phyloP scores from a whole-genome alignment of 2,329 filamentous ascomycete species.

The Acephala macrosclerotiorum region DNA sequence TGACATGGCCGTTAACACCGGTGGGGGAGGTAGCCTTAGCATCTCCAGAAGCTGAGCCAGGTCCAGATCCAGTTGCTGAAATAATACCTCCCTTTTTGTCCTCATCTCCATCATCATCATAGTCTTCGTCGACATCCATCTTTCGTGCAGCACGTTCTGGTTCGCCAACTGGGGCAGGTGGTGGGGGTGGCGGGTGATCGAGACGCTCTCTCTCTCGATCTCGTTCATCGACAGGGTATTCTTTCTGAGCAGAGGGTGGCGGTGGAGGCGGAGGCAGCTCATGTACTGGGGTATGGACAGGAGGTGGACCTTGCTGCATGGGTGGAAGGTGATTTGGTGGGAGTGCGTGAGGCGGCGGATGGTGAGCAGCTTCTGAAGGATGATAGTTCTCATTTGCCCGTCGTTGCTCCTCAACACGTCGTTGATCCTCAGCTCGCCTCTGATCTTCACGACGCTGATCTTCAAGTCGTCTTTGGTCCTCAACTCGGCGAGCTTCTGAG shows the following conservation, averaged over 20 bases:
- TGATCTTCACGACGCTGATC: constrained; percentile 57
- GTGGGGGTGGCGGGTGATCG: constrained; percentile 47
- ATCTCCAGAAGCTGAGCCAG: constrained; percentile 51
- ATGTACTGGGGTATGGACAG: constrained; percentile 54
- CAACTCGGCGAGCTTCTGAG: constrained; percentile 69
- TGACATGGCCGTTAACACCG: constrained; percentile 43
- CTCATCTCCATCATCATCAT: constrained; percentile 93
- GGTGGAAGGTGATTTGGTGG: constrained; percentile 64
- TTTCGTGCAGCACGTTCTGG: constrained; percentile 85
- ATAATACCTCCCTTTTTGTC: constrained; percentile 69
- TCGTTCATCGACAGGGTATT: constrained; percentile 62
- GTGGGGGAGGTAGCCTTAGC: constrained; percentile 60
- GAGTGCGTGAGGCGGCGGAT: constrained; percentile 70
- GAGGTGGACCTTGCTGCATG: constrained; percentile 65
- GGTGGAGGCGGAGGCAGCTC: constrained; percentile 53
- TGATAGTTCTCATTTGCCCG: constrained; percentile 83
- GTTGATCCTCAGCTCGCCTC: constrained; percentile 60
- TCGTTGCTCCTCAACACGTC: constrained; percentile 66
- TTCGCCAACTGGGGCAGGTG: constrained; percentile 67
- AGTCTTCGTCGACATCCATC: constrained; percentile 97
- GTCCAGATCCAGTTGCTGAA: constrained; percentile 53
- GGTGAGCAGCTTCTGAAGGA: constrained; percentile 91
- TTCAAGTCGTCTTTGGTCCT: constrained; percentile 71
- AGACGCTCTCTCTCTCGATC: constrained; percentile 48
- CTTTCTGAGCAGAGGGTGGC: constrained; percentile 59